phyloP scores from a whole-genome alignment of 768 basidiomycete species.

The Termitomyces sp. region DNA sequence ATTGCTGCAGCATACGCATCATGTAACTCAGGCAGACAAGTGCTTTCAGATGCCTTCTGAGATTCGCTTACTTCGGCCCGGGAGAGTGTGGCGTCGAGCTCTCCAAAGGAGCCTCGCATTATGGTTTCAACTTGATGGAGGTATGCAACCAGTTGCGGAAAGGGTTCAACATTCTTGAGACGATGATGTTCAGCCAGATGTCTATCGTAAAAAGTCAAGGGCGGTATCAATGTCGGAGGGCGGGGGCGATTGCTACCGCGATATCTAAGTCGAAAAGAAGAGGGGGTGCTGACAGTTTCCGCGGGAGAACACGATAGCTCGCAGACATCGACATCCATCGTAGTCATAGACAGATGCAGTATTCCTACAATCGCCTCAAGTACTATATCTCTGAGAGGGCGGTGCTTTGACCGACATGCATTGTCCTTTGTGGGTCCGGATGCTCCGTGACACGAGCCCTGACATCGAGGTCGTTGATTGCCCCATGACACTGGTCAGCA shows the following conservation, averaged over 20 bases:
- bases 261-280: not conserved
- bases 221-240: not conserved
- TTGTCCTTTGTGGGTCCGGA: not conserved
- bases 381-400: not conserved
- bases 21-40: not conserved
- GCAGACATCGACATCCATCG: not conserved
- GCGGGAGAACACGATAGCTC: not conserved
- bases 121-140: not conserved
- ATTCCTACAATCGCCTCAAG: not conserved
- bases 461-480: not conserved
- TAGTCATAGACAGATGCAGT: not conserved
- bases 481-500: not conserved
- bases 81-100: not conserved
- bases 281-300: not conserved
- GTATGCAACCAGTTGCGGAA: not conserved
- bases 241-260: not conserved
- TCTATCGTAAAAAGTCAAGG: conserved; percentile 5
- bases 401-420: not conserved
- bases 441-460: not conserved
- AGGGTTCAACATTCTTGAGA: not conserved
- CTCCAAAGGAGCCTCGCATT: not conserved
- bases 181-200: not conserved
- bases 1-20: conserved; percentile 1
- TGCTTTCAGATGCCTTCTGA: too few species aligned
- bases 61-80: not conserved